These are phyloP conservation scores for Aspergillus hortae DNA, from an alignment of 2,329 filamentous ascomycete species.

Conservation along the genomic window DNA sequence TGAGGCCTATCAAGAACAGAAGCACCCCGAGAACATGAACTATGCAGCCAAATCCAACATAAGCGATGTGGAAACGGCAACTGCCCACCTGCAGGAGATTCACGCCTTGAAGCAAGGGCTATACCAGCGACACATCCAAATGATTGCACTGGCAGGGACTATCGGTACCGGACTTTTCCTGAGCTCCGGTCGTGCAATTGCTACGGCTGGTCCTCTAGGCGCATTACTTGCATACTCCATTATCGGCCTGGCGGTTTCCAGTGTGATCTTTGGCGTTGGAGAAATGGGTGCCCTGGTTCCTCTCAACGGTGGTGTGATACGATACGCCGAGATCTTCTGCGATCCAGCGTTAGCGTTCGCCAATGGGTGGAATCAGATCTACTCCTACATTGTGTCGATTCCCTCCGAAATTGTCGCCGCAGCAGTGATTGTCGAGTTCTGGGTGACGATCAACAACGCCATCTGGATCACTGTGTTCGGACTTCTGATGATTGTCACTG, in stretches of 20 bases:
- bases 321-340: constrained; percentile 50
- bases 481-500: constrained; percentile 46
- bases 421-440: constrained; percentile 61
- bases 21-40: no score
- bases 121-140: constrained; percentile 35
- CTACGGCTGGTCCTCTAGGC: constrained; percentile 31
- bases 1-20: no score
- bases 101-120: no score
- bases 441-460: constrained; percentile 40
- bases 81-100: no score
- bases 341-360: constrained; percentile 51
- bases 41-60: no score
- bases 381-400: constrained; percentile 54
- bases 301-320: constrained; percentile 49
- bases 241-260: not conserved
- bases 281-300: constrained; percentile 52
- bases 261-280: constrained; percentile 40
- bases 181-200: not conserved
- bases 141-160: constrained; percentile 45
- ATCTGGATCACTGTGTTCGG: constrained; percentile 43
- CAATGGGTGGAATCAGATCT: constrained; percentile 47
- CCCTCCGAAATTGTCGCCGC: constrained; percentile 61
- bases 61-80: no score
- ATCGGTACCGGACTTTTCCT: constrained; percentile 22
- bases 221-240: constrained; percentile 47